These are phyloP conservation scores for Linnemannia schmuckeri DNA, from an alignment of 192 early-diverging fungal genomes.

Conservation along the genomic window DNA sequence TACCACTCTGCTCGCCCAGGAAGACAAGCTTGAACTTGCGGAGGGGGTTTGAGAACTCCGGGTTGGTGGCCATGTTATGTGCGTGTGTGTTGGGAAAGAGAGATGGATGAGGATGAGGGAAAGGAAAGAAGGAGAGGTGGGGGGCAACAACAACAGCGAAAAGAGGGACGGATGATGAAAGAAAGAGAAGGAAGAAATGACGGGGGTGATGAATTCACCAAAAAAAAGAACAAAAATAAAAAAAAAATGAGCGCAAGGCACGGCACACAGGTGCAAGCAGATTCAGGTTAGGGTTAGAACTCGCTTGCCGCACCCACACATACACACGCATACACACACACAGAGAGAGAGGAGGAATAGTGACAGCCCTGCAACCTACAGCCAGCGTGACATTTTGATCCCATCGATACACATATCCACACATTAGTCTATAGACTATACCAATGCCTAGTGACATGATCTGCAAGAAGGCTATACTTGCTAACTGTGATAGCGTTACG, in stretches of 20 bases:
- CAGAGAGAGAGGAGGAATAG: too few relatives aligned
- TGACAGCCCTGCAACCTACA: too few relatives aligned
- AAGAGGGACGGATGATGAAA: constrained; percentile 2
- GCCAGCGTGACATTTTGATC: too few relatives aligned
- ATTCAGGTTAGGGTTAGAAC: too few relatives aligned
- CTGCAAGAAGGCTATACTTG: too few relatives aligned
- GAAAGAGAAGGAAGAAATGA: background rate
- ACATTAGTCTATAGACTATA: too few relatives aligned
- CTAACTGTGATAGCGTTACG: too few relatives aligned
- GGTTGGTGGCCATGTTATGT: constrained; percentile 43
- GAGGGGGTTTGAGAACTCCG: constrained; percentile 71
- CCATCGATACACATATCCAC: too few relatives aligned
- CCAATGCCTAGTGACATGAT: too few relatives aligned
- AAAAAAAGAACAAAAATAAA: background rate
- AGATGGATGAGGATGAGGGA: background rate
- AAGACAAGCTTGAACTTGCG: constrained; percentile 99
- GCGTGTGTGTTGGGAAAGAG: background rate
- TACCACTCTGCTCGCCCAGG: constrained; percentile 99
- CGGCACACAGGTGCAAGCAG: too few relatives aligned
- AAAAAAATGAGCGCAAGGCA: background rate
- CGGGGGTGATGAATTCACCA: background rate
- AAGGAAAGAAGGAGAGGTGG: background rate
- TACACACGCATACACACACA: too few relatives aligned
- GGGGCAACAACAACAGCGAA: background rate
- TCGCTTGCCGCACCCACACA: too few relatives aligned